Evolutionary conservation across 2,329 filamentous ascomycete genomes (phyloP).

Genomic region (Curvularia sp.): DNA sequence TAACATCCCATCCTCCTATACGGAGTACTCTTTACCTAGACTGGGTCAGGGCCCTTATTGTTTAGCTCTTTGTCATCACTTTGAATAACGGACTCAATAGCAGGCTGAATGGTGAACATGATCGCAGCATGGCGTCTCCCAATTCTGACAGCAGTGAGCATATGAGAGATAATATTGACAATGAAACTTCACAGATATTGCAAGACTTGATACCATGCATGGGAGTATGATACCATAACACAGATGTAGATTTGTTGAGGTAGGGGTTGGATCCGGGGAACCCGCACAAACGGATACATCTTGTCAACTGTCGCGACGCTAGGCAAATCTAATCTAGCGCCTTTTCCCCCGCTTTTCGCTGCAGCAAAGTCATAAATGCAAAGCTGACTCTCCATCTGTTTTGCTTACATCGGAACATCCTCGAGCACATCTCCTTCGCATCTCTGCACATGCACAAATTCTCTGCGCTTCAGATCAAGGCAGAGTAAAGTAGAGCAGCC

Average conservation of each 20-base stretch:
- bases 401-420: not conserved
- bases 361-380: not conserved
- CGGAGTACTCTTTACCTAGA: not conserved
- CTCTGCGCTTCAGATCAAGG: not conserved
- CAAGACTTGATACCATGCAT: not conserved
- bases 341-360: not conserved
- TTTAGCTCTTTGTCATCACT: not conserved
- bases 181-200: not conserved
- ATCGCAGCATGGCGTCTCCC: not conserved
- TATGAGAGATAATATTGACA: not conserved
- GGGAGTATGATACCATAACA: not conserved
- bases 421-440: not conserved
- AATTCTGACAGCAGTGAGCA: not conserved
- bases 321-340: not conserved
- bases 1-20: not conserved
- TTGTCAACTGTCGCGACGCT: not conserved
- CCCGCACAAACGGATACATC: not conserved
- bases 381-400: not conserved
- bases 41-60: not conserved
- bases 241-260: not conserved
- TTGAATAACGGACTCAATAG: not conserved
- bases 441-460: not conserved
- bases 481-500: not conserved
- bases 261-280: conserved; percentile 6
- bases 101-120: not conserved